Evolutionary conservation across 805 yeast species (phyloP), one percentile per base, ranked within the genome.

Genomic region (Wickerhamiella bombiphila): DNA sequence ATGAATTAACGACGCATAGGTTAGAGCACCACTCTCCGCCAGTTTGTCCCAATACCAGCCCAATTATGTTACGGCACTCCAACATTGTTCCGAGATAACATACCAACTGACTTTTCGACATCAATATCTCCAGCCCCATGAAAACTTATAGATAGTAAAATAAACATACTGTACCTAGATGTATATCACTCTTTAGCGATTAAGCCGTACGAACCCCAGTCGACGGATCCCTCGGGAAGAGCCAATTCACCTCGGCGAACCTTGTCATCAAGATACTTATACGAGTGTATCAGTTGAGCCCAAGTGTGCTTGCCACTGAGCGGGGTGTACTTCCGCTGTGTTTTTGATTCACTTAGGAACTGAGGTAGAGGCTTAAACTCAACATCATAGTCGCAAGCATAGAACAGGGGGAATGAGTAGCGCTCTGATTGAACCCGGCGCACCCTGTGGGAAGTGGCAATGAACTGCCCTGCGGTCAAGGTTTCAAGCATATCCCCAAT

Each of bases 401-500:
- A 28, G 15, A 28, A 28, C 30, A 28, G n/a, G 15, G 30, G 30
- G 30, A 58, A 11, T 59, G 48, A 3, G 57, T 50, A 2, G 42
- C 46, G 24, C 42, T 41, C 5, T 60, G 53, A 31, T 57, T 43
- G 2, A 75, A 75, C 7, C 65, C 61, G 36, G 61, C 43, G 30
- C 4, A 70, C 76, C 31, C 67, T 54, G 47, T 72, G 78, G n/a
- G 73, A 68, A 0, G 78, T 71, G 17, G 76, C 74, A 37, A 68
- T 67, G 47, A 76, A 72, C 3, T 70, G 68, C 0, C 76, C 77
- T 26, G 63, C 63, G 4, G 76, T 66, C 26, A 72, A 56, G 1
- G 75, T 74, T 49, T 72, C 77, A 30, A 72, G 59, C 1, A 76
- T 72, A 48, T 71, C 76, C 6, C 76, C 78, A 11, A 65, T 71